A percentile compares a stretch with the other conserved stretches of the same genome.
phyloP scores from a whole-genome alignment of 306 rosid species.

The Vigna reflexopilosa region DNA sequence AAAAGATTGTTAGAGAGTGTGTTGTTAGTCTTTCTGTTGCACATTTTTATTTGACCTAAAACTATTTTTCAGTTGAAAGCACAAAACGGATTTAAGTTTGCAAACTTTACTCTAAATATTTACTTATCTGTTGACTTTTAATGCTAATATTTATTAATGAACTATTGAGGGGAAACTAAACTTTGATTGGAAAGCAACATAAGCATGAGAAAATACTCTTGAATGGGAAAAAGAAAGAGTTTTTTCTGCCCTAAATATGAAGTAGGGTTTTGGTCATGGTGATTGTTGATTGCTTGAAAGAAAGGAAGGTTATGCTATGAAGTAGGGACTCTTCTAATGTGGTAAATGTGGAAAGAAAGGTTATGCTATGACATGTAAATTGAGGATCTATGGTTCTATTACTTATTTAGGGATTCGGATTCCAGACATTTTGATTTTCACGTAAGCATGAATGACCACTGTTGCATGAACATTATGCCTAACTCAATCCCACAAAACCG shows the following conservation, averaged over 20 bases:
- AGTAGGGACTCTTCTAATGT: slow-evolving; percentile 5
- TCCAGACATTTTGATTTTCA: not conserved
- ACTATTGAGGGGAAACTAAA: not conserved
- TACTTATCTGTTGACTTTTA: not conserved
- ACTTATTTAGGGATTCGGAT: not conserved
- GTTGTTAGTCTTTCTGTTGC: too few relatives aligned
- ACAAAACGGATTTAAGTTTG: too few relatives aligned
- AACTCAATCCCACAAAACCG: too few relatives aligned
- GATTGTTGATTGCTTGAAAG: not conserved
- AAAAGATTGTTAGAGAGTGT: too few relatives aligned
- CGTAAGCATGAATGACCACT: not conserved
- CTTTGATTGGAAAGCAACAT: not conserved
- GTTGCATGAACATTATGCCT: not conserved
- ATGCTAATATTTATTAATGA: not conserved
- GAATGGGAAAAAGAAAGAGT: not conserved
- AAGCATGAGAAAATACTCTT: not conserved
- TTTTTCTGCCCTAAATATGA: not conserved
- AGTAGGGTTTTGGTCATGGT: not conserved
- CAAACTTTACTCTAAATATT: too few relatives aligned
- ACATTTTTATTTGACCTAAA: not conserved
- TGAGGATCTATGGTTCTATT: slow-evolving; percentile 17
- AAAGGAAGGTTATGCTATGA: not conserved
- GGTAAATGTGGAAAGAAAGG: not conserved
- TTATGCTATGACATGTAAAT: slow-evolving; percentile 28
- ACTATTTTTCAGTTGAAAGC: too few relatives aligned